Base-by-base conservation (phyloP, 2,329 filamentous ascomycete genomes). In the Lachnellula willkommii region DNA sequence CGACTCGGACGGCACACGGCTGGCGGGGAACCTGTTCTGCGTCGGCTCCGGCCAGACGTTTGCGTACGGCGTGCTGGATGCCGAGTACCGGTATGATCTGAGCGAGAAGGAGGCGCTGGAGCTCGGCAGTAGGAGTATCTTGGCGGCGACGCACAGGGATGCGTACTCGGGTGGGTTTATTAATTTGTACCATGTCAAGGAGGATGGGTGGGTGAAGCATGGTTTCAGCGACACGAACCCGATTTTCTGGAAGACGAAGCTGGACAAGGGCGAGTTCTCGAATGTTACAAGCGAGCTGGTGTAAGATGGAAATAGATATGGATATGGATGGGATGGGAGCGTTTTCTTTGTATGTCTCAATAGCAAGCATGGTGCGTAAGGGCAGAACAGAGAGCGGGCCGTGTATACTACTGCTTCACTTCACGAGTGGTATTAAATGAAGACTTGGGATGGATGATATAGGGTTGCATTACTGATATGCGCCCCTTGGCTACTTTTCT, bases 201-300 rank as follows among this genome's bases (percentile, higher is more conserved):
- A 99, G 79, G 88, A 91, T 17, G 94, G 94, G 67, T 99, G 94
- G 94, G 92, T 95, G 69, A 96, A 95, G 83, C 93, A 97, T 71
- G 94, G 94, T 60, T 99, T 99, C 82, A 91, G 80, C 70, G 94
- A 99, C 75, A 97, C 93, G 66, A 96, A 97, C 79, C 93, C 93
- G 46, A 95, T 97, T 71, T 99, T 99, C 87, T 99, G 94, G 94
- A 88, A 95, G 81, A 96, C 92, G 50, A 99, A 99, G 85, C 77
- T 99, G 70, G 88, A 96, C 74, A 95, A 95, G 84, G 92, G 92
- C 74, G 94, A 99, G 79, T 99, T 99, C 75, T 93, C 68, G 43
- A 70, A 70, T 54, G 67, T 70, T 47, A 70, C 68, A 37, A 69
- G 67, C 57, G 65, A 69, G 54, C 52, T 70, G 56, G 63, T 67